These are phyloP conservation scores for Suillus lakei DNA, from an alignment of 768 basidiomycete species.

Conservation along the genomic window DNA sequence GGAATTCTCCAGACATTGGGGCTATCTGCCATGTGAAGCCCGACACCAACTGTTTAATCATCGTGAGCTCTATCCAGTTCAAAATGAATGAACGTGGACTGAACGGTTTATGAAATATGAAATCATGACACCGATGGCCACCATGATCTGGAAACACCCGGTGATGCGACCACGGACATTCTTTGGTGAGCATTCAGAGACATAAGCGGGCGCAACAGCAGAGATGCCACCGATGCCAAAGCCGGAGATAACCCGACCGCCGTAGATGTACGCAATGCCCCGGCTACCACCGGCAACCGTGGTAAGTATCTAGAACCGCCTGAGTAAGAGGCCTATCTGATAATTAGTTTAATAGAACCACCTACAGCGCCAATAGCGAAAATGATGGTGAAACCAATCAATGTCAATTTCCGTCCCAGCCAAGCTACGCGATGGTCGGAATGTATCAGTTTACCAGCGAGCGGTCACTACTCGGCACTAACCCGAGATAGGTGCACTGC, in stretches of 20 bases:
- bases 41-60: slow-evolving; percentile 57
- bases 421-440: slow-evolving; percentile 42
- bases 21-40: slow-evolving; percentile 52
- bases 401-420: slow-evolving; percentile 69
- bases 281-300: slow-evolving; percentile 62
- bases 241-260: slow-evolving; percentile 80
- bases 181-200: slow-evolving; percentile 88
- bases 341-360: not conserved
- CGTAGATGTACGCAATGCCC: slow-evolving; percentile 74
- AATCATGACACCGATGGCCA: slow-evolving; percentile 82
- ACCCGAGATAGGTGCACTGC: slow-evolving; percentile 74
- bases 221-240: slow-evolving; percentile 84
- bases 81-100: slow-evolving; percentile 32
- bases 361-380: slow-evolving; percentile 75
- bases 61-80: not conserved
- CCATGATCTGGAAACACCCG: slow-evolving; percentile 87
- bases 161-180: slow-evolving; percentile 86
- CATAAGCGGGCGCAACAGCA: slow-evolving; percentile 84
- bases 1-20: slow-evolving; percentile 70
- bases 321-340: not conserved
- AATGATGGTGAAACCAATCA: slow-evolving; percentile 63
- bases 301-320: slow-evolving; percentile 58
- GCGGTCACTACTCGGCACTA: slow-evolving; percentile 22
- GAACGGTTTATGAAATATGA: slow-evolving; percentile 82
- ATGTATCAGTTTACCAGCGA: not conserved